A percentile compares a stretch with the other conserved stretches of the same genome.
phyloP scores from a whole-genome alignment of 805 yeast species.

The Ogataea kodamae region DNA sequence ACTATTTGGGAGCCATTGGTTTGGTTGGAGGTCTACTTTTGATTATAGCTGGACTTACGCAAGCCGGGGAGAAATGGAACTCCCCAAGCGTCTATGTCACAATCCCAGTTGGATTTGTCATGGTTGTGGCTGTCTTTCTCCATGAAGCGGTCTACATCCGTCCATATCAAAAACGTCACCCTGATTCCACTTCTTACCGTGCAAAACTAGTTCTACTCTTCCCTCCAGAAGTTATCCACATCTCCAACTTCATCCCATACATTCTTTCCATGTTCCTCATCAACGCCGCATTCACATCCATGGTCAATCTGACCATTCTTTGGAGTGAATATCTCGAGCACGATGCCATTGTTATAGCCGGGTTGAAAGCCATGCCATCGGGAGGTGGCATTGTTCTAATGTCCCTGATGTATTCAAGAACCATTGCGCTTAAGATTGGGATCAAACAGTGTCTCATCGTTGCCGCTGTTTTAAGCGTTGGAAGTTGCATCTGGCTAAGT shows the following conservation, averaged over 20 bases:
- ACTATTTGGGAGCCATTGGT: conserved; percentile 10
- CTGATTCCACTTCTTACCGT: conserved; percentile 14
- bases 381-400: conserved; percentile 32
- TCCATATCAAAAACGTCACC: conserved; percentile 10
- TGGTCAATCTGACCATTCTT: conserved; percentile 12
- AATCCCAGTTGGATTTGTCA: conserved; percentile 36
- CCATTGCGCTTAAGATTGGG: conserved; percentile 19
- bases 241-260: conserved; percentile 21
- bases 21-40: conserved; percentile 37
- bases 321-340: conserved; percentile 30
- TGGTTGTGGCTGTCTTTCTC: conserved; percentile 26
- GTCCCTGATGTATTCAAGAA: conserved; percentile 19
- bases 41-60: conserved; percentile 42
- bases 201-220: conserved; percentile 19
- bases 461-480: conserved; percentile 13
- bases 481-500: conserved; percentile 21
- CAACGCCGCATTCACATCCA: conserved; percentile 9
- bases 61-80: conserved; percentile 43
- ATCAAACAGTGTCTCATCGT: conserved; percentile 16
- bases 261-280: conserved; percentile 10
- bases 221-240: conserved; percentile 19
- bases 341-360: conserved; percentile 34
- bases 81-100: conserved; percentile 41
- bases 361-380: conserved; percentile 36
- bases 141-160: conserved; percentile 32